Percentiles rank a stretch among this genome's conserved stretches.
phyloP scores from a whole-genome alignment of 176 grass and related monocot species.

The Alloteropsis semialata region DNA sequence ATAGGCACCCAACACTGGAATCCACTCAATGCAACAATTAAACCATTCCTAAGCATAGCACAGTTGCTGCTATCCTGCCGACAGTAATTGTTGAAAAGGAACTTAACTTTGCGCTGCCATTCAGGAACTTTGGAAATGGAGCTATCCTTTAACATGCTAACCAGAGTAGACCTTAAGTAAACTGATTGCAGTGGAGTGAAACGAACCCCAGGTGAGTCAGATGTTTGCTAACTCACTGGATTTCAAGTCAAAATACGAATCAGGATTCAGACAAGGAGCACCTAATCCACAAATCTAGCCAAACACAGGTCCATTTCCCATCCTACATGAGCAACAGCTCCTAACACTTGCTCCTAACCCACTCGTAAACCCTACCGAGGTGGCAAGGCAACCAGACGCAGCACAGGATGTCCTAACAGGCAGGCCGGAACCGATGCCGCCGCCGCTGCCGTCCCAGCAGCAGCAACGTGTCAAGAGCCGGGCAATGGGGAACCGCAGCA shows the following conservation, averaged over 20 bases:
- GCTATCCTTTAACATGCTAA: background rate
- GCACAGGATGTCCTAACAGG: no score
- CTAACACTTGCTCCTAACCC: background rate
- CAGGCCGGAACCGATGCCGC: background rate
- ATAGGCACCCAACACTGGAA: background rate
- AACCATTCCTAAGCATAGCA: background rate
- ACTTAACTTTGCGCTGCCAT: background rate
- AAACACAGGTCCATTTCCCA: background rate
- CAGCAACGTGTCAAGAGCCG: no score
- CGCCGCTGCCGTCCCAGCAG: background rate
- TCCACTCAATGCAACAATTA: background rate
- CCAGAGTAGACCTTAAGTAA: background rate
- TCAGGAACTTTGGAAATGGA: background rate
- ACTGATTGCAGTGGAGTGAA: background rate
- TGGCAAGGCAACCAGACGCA: background rate
- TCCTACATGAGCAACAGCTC: background rate
- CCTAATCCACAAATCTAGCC: background rate
- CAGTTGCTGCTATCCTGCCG: background rate
- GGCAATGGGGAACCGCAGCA: background rate
- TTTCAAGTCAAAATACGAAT: background rate
- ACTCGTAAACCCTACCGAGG: slow-evolving; percentile 1
- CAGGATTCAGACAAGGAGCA: background rate
- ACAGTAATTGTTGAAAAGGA: background rate
- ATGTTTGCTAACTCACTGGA: background rate
- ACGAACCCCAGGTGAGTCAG: background rate